Evolutionary conservation across 2,329 filamentous ascomycete genomes (phyloP), one percentile per base, ranked within the genome.

Genomic region (Penicillium griseofulvum): DNA sequence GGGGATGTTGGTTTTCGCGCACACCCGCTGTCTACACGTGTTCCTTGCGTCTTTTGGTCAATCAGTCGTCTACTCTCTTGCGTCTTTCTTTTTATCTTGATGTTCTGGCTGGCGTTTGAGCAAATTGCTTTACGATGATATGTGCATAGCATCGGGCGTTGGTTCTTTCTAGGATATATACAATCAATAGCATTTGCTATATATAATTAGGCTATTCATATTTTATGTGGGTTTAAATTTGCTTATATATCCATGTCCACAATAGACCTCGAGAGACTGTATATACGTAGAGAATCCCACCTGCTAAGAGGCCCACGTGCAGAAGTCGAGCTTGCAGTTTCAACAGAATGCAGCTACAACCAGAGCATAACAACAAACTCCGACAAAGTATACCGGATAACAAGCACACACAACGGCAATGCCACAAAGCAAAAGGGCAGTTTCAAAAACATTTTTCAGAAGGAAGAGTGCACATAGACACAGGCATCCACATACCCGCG

Each of bases 71-170:
- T 46, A 24, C 41, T 51, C 36, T 51, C 33, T 54, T 16, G 1
- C 19, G 39, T 34, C 38, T 54, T 53, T 54, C 24, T 50, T 44
- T 28, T 26, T 31, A 46, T 34, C 10, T 53, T 54, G 49, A 31
- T 43, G 16, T 51, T 47, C 41, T 48, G 34, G 52, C 46, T 55
- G 59, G 65, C 58, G 57, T 65, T 62, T 34, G 26, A 55, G 46
- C 52, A 55, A 47, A 28, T 48, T 50, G 19, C 36, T 52, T 54
- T 59, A 52, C 43, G 29, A 51, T 57, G 54, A 57, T 58, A 65
- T 62, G 49, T 63, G 66, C 65, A 68, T 68, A 61, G 65, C 65
- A 67, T 60, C 36, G 46, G 66, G 66, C 63, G 66, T 67, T 68
- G 34, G 44, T 49, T 55, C 22, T 31, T 45, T 61, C 54, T 44